Evolutionary conservation across 441 rosid genomes (phyloP), one percentile per base, ranked within the genome.

Genomic region (Erodium moschatum): DNA sequence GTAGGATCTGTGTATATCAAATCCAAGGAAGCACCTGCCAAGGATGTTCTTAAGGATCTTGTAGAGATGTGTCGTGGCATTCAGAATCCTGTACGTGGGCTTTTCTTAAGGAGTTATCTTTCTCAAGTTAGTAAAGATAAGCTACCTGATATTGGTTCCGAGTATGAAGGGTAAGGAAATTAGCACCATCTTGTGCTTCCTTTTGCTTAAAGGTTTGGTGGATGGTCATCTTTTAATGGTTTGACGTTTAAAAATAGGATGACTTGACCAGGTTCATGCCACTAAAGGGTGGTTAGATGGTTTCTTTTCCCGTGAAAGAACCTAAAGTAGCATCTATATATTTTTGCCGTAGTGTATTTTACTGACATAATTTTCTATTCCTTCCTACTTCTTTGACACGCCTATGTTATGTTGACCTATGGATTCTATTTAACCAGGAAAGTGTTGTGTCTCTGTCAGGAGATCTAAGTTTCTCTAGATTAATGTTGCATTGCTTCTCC

Each of bases 31-130:
- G 91, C 91, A 67, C 94, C 94, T 69, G 87, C 94, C 8, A 88
- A 81, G 80, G 94, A 88, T 75, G 84, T 88, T 68, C 89, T 88
- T 64, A 88, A 86, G 80, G 94, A 88, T 81, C 91, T 88, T 29
- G 94, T 88, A 58, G 94, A 88, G 76, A 88, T 88, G 94, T 88
- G 94, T 69, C 91, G 89, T 65, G 94, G 94, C 61, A 85, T 88
- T 79, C 94, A 88, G 81, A 80, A 88, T 82, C 94, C 94, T 68
- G 73, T 88, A 58, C 89, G 91, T 33, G 94, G 94, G 73, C 94
- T 88, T 63, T 88, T 88, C 77, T 80, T 86, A 66, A 85, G 94
- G 80, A 88, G 94, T 78, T 88, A 88, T 76, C 91, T 88, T 75
- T 85, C 94, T 15, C 94, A 81, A 81, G 82, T 88, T 67, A 86